These are phyloP conservation scores for Vitis rupestris DNA, from an alignment of 164 flowering plant species.

Conservation along the genomic window DNA sequence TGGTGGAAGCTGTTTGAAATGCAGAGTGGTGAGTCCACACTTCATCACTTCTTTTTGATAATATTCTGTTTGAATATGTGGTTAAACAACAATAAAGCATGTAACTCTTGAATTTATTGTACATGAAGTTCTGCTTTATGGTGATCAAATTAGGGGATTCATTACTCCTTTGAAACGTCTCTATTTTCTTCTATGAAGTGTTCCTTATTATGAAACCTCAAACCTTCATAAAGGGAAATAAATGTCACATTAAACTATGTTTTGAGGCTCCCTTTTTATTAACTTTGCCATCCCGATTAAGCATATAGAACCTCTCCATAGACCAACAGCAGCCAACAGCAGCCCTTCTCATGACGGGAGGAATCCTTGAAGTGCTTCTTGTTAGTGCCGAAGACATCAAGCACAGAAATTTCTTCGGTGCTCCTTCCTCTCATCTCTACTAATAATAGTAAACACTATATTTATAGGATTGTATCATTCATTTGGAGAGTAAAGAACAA, in stretches of 20 bases:
- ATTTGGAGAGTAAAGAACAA: neutral
- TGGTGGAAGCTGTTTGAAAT: too few relatives aligned
- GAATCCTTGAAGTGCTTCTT: conserved; percentile 75
- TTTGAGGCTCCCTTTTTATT: neutral
- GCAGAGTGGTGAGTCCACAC: too few relatives aligned
- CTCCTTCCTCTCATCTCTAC: neutral
- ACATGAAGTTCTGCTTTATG: too few relatives aligned
- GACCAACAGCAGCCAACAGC: neutral
- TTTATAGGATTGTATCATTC: neutral
- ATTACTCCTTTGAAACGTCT: too few relatives aligned
- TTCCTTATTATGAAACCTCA: too few relatives aligned
- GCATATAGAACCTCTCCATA: neutral
- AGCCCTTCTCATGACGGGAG: conserved; percentile 38
- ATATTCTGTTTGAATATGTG: too few relatives aligned
- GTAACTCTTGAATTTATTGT: too few relatives aligned
- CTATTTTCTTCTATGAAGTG: too few relatives aligned
- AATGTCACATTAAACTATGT: conserved; percentile 1
- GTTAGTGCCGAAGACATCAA: conserved; percentile 68
- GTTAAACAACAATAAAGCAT: too few relatives aligned
- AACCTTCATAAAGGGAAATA: too few relatives aligned
- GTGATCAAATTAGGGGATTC: too few relatives aligned
- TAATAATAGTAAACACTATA: neutral
- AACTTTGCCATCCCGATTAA: neutral
- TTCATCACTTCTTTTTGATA: too few relatives aligned
- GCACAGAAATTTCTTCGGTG: conserved; percentile 59